Evolutionary conservation across 768 basidiomycete species (phyloP), one percentile per base, ranked within the genome.

Genomic region (Scleroderma bovista): DNA sequence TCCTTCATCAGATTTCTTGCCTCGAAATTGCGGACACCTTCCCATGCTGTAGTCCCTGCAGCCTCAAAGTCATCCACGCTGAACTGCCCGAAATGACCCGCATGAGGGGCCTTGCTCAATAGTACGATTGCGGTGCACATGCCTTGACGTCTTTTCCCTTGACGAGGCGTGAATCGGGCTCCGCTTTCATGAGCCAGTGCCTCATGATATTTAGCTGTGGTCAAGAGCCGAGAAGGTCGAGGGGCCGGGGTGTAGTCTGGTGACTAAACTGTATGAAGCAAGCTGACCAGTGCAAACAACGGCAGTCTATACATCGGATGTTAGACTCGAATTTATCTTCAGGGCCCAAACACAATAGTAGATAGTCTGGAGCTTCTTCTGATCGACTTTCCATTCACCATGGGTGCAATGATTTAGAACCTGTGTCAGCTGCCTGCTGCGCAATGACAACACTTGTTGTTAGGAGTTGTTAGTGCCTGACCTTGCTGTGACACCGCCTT

Each of bases 141-240:
- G 74, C 89, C 76, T 88, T 91, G 56, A 93, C 88, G 54, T 93
- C 90, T 57, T 84, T 88, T 39, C 89, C 90, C 64, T 90, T 93
- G 38, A 88, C 86, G 41, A 91, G 60, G 48, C 89, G 83, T 15
- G 88, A 80, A 52, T 92, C 84, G 9, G 90, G 90, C 64, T 92
- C 90, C 3, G 90, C 90, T 66, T 93, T 92, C 67, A 90, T 77
- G 20, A 93, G 76, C 87, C 89, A 93, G 55, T 63, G 58, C 32
- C 60, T 70, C 42, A 8, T 53, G 3, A 51, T 34, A n/a, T 33
- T 16, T 43, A 41, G 26, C 4, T 29, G 26, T 29, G 19, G 24
- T 38, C 40, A 57, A 60, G 57, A n/a, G 22, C 15, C 31, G n/a
- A 39, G 20, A 31, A 13, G 24, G 22, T 10, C 16, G 20, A n/a